phyloP scores from a whole-genome alignment of 768 basidiomycete genomes.

The Lentinus brumalis region DNA sequence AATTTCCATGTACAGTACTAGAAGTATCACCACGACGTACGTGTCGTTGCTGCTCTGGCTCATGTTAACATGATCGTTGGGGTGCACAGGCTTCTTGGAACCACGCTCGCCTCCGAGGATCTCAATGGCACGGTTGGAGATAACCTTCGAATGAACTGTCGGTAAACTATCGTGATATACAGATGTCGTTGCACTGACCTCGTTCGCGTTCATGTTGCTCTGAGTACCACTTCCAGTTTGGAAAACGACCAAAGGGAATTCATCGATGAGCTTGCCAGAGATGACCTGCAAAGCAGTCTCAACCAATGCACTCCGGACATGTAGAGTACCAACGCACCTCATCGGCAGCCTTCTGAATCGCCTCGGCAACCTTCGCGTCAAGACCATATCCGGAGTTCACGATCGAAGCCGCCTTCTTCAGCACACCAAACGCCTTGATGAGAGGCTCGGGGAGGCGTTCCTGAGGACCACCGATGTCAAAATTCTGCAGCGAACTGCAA shows the following conservation, averaged over 20 bases:
- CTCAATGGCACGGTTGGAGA: constrained; percentile 98
- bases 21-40: constrained; percentile 46
- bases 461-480: constrained; percentile 94
- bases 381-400: constrained; percentile 92
- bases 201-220: constrained; percentile 98
- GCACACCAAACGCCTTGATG: constrained; percentile 95
- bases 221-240: constrained; percentile 99
- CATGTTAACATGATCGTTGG: constrained; percentile 99
- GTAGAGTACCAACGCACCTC: constrained; percentile 56
- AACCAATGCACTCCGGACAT: neutral
- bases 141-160: constrained; percentile 57
- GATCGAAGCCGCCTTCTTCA: constrained; percentile 94
- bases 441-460: constrained; percentile 94
- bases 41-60: constrained; percentile 99
- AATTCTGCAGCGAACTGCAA: constrained; percentile 88
- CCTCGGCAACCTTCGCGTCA: constrained; percentile 82
- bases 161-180: no score
- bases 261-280: constrained; percentile 88
- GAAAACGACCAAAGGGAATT: constrained; percentile 98
- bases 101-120: constrained; percentile 93
- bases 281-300: constrained; percentile 69
- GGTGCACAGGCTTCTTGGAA: constrained; percentile 96
- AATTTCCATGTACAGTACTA: neutral
- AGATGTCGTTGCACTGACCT: constrained; percentile 48
- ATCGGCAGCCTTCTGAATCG: constrained; percentile 92